Percentiles rank a stretch among this genome's conserved stretches.
Evolutionary conservation across 345 rosid species (phyloP).

Genomic region (Zanthoxylum bungeanum): DNA sequence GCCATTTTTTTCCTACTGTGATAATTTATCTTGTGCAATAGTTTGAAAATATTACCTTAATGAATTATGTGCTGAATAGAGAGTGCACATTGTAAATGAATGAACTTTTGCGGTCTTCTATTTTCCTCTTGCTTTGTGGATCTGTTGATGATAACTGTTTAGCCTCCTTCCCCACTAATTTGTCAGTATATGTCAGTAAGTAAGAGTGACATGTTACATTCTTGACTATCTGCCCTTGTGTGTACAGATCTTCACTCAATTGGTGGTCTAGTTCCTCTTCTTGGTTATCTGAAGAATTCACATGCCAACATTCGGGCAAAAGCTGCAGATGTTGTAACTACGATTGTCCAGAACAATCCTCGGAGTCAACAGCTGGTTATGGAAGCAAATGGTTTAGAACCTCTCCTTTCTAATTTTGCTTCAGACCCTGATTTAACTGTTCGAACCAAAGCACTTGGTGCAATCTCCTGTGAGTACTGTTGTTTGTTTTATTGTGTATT

Average conservation of each 20-base stretch:
- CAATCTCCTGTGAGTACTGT: slow-evolving; percentile 83
- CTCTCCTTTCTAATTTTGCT: slow-evolving; percentile 60
- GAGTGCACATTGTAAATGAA: no score
- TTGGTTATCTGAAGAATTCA: slow-evolving; percentile 66
- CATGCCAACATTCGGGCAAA: slow-evolving; percentile 81
- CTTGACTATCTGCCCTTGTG: no score
- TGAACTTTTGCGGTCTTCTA: no score
- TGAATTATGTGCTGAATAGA: no score
- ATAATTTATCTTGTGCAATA: no score
- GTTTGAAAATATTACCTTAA: no score
- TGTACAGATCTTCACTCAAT: slow-evolving; percentile 80
- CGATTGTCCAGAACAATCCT: slow-evolving; percentile 92
- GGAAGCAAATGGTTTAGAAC: slow-evolving; percentile 93
- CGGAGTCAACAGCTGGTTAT: slow-evolving; percentile 81
- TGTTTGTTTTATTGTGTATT: no score
- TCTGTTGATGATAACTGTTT: no score
- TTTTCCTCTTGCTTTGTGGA: no score
- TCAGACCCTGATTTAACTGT: slow-evolving; percentile 63
- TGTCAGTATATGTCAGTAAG: no score
- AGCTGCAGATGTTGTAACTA: slow-evolving; percentile 78
- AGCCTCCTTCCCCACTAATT: no score
- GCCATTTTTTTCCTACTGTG: no score
- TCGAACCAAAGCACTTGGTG: slow-evolving; percentile 81
- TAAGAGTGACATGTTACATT: neutral
- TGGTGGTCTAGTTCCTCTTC: slow-evolving; percentile 89